Evolutionary conservation across 257 asterid species (phyloP), one percentile per base, ranked within the genome.

Genomic region (Capsicum rhomboideum): DNA sequence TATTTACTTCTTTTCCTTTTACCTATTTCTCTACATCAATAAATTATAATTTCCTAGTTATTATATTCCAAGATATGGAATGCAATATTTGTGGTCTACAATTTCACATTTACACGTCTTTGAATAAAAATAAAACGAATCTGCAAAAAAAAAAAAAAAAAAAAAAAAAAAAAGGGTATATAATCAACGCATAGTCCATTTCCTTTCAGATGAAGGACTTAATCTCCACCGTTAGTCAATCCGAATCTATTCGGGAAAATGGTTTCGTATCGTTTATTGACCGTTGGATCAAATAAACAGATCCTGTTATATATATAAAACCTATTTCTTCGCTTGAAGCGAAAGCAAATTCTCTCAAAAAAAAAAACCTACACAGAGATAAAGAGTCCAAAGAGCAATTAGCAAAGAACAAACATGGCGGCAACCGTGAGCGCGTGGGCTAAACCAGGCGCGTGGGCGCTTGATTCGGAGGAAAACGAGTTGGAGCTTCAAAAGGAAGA

Each of bases 381-480:
- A 37, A 10, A 77, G 67, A 54, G 81, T 75, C 81, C 81, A 75
- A 49, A 49, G 17, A 75, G 44, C 80, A 75, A 49, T 40, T 13
- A 75, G 16, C 59, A 75, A 59, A 75, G 53, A 84, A 82, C 86
- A 79, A 91, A 18, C 83, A 94, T 94, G 99, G 98, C 98, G 94
- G 96, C 97, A 83, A 93, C 95, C 46, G 91, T 87, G 78, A 90
- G 94, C 90, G 93, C 95, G 88, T 96, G 98, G 98, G 69, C 85
- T 1, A 96, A 96, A 82, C 98, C 99, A 85, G 97, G 97, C 86
- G 98, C 97, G 4, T 96, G 99, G 99, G 98, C 98, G 12, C 82
- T 92, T 7, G 99, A 94, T 84, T 89, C 98, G 42, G 98, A 96
- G 85, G 94, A 96, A 61, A 86, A 93, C 85, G 99, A 96, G 85